Percentiles rank a stretch among this genome's conserved stretches.
These are phyloP conservation scores for Linnemannia hyalina DNA, from an alignment of 192 early-diverging fungal species.

Conservation along the genomic window DNA sequence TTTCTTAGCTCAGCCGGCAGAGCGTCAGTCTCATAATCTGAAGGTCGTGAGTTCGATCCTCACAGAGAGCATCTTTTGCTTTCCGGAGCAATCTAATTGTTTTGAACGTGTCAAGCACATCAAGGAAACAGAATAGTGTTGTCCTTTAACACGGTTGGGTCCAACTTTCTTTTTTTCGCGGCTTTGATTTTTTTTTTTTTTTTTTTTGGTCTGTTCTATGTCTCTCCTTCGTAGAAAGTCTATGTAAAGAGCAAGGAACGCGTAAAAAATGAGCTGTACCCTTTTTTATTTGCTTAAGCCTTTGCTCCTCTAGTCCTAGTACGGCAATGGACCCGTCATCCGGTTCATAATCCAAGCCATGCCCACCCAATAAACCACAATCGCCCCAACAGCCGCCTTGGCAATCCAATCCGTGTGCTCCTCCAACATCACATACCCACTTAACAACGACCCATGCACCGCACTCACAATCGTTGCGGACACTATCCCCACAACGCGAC, in stretches of 20 bases:
- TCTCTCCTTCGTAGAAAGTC: too few species aligned
- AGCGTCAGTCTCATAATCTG: slow-evolving; percentile 64
- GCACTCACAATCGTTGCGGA: slow-evolving; percentile 39
- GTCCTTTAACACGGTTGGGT: too few species aligned
- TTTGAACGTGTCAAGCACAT: too few species aligned
- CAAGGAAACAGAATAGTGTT: too few species aligned
- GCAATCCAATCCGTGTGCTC: slow-evolving; percentile 52
- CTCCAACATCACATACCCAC: slow-evolving; percentile 49
- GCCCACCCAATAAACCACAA: slow-evolving; percentile 26
- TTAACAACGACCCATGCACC: slow-evolving; percentile 36
- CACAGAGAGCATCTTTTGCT: slow-evolving; percentile 44
- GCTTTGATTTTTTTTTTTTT: too few species aligned
- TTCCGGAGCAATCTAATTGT: background rate
- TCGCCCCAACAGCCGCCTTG: slow-evolving; percentile 31
- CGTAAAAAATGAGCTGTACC: too few species aligned
- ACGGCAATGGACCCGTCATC: slow-evolving; percentile 28
- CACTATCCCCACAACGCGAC: slow-evolving; percentile 29
- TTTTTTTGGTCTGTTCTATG: background rate
- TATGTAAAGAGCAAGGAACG: too few species aligned
- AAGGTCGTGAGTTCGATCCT: slow-evolving; percentile 61
- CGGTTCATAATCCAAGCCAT: slow-evolving; percentile 35
- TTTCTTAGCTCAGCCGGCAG: slow-evolving; percentile 59
- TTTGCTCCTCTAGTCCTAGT: slow-evolving; percentile 14
- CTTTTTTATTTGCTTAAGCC: background rate
- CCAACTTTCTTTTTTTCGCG: too few species aligned